Conservation (phyloP, 257 asterid genomes). For the Scutellaria minor region DNA sequence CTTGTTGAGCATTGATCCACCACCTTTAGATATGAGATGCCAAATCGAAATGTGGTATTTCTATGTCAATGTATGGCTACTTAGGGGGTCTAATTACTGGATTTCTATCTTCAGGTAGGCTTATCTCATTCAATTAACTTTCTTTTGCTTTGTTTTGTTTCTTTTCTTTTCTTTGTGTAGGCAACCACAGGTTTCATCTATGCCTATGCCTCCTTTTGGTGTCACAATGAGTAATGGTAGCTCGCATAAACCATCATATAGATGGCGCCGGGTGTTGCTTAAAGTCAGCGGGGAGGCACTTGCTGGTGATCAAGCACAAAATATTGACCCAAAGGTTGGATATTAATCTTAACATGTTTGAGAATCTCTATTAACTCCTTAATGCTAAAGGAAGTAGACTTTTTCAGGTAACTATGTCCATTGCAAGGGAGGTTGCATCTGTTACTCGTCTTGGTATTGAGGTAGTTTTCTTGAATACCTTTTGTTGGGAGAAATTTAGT, state of each 20-base stretch:
- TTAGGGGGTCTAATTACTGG: not conserved
- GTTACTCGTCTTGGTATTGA: conserved; percentile 93
- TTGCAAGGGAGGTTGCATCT: conserved; percentile 96
- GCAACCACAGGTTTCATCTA: conserved; percentile 57
- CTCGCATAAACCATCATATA: conserved; percentile 52
- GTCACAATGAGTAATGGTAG: conserved; percentile 57
- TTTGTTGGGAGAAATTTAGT: not conserved
- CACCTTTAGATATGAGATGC: too few relatives aligned
- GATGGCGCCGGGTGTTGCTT: conserved; percentile 95
- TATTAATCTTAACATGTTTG: conserved; percentile 7
- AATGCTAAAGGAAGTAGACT: conserved; percentile 30
- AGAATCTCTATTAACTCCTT: not conserved
- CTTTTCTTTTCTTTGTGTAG: conserved; percentile 38
- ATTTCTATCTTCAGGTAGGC: conserved; percentile 6
- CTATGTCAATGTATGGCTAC: not conserved
- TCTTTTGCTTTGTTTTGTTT: not conserved
- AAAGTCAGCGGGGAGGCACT: conserved; percentile 99
- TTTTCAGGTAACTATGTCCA: conserved; percentile 83
- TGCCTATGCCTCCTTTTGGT: conserved; percentile 55
- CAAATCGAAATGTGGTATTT: not conserved
- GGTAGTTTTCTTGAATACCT: conserved; percentile 46
- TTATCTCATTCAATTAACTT: not conserved
- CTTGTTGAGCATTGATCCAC: too few relatives aligned
- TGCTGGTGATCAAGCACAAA: conserved; percentile 92
- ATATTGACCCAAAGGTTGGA: conserved; percentile 93